Base-by-base conservation (phyloP, 192 early-diverging fungal genomes). In the Jimgerdemannia flammicorona region DNA sequence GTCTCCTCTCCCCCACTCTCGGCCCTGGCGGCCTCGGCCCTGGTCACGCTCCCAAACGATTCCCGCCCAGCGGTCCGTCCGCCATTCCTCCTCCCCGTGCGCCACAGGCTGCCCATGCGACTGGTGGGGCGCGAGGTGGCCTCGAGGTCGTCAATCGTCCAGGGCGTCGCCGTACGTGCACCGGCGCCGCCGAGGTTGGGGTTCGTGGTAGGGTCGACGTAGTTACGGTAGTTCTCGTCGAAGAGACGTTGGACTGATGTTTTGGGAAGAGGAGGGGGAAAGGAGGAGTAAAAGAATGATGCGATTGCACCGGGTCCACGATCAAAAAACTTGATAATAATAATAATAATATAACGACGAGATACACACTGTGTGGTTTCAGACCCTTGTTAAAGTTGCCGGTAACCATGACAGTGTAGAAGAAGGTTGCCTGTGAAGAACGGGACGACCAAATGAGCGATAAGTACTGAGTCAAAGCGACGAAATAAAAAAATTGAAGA, bases 361-460 rank as follows among this genome's bases (percentile, higher is more conserved):
- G 67, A 20, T 68, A 68, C 18, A 40, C 19, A 68, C 67, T 68
- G 67, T 40, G 40, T 19, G 81, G 81, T 42, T 76, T 72, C 19
- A 82, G 66, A 11, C 81, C 81, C 44, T 82, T 79, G 20, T 71
- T 72, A 67, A 82, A 82, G 69, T 82, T 82, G 40, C 70, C 71
- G 77, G 78, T 79, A 43, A 77, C 78, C 14, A 82, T 77, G 44
- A 67, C 41, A 20, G 71, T 75, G 10, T 78, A 64, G 11, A 64
- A 74, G 43, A 67, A 65, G 11, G 81, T 72, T 10, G 29, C 69
- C 75, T 80, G 68, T 63, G 17, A 71, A 40, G 9, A 29, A 42
- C 44, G 63, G 29, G 1, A 29, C 29, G 29, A 29, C 29, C 29
- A 29, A 29, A 29, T 29, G 29, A 29, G 29, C 29, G 29, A 29